Base-by-base conservation (phyloP, 345 rosid genomes). In the Heritiera fomes region DNA sequence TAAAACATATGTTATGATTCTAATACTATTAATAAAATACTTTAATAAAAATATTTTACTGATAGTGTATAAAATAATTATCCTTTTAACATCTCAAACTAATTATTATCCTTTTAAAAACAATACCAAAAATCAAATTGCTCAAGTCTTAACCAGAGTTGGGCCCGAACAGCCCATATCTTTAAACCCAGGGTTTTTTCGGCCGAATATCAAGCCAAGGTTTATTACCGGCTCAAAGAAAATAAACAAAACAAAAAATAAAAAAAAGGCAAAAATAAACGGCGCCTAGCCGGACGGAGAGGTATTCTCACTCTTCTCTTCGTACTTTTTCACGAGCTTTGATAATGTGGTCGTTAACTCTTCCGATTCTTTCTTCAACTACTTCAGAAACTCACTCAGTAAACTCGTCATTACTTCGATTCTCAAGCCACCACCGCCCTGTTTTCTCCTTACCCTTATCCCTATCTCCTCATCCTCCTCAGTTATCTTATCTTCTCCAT, bases 401-500 rank as follows among this genome's bases (percentile, higher is more conserved):
- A 53, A 8, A 8, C 32, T 23, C 32, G 15, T 40, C 81, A 84
- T 88, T 87, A 86, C 87, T 80, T 89, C 90, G 17, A 64, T 86
- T 50, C 70, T 87, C 71, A 82, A 79, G 59, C 83, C 86, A 67
- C 87, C 82, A 7, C 85, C 86, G 53, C 80, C 76, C 15, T 83
- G 72, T 28, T 71, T 85, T 50, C 85, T 40, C 58, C 79, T 74
- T 81, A 83, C 76, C 73, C 79, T 85, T 38, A 83, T 66, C 83
- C 70, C 85, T 60, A 65, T 77, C 76, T 76, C 81, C 41, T 63
- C 80, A 62, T 77, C 87, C 59, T 87, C 88, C 17, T 86, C 91
- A 32, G 75, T 82, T n/a, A 41, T 82, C 76, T 84, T 91, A 49
- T 87, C 88, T 68, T 82, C 81, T 65, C 82, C 88, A 9, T 86